These are phyloP conservation scores for Coemansia sp. DNA, from an alignment of 192 early-diverging fungal genomes.

Conservation along the genomic window DNA sequence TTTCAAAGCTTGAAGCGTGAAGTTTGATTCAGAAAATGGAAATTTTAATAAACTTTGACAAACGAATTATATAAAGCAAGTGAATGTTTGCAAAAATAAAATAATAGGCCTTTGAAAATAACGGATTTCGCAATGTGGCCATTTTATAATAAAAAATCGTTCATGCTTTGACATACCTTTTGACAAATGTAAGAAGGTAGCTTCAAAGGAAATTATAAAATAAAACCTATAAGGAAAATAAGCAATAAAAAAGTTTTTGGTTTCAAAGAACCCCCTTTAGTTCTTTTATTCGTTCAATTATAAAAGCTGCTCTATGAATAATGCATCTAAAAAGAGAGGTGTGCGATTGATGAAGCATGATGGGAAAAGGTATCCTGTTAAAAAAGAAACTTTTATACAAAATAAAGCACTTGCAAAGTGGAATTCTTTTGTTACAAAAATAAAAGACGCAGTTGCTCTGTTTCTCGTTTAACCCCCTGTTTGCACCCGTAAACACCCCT, in stretches of 20 bases:
- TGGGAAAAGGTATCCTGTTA: background rate
- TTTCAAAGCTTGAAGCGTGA: background rate
- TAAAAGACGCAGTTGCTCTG: background rate
- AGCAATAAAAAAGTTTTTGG: too few species aligned
- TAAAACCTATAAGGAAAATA: too few species aligned
- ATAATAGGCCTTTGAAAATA: background rate
- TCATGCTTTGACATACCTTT: background rate
- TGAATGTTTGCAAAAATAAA: background rate
- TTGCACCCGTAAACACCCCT: too few species aligned
- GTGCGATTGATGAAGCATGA: background rate
- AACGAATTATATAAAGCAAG: background rate
- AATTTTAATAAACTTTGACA: background rate
- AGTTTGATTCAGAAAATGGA: background rate
- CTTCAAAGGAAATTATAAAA: too few species aligned
- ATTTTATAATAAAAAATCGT: background rate
- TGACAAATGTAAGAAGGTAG: too few species aligned
- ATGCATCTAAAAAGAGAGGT: conserved; percentile 7
- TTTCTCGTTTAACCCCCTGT: background rate
- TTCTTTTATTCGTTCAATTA: background rate
- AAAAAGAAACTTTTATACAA: background rate
- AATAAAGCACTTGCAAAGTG: background rate
- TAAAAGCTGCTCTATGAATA: background rate
- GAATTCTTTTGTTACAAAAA: background rate
- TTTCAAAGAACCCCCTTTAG: too few species aligned
- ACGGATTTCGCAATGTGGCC: background rate